These are phyloP conservation scores for Podaxis rugospora DNA, from an alignment of 768 basidiomycete genomes.

Conservation along the genomic window DNA sequence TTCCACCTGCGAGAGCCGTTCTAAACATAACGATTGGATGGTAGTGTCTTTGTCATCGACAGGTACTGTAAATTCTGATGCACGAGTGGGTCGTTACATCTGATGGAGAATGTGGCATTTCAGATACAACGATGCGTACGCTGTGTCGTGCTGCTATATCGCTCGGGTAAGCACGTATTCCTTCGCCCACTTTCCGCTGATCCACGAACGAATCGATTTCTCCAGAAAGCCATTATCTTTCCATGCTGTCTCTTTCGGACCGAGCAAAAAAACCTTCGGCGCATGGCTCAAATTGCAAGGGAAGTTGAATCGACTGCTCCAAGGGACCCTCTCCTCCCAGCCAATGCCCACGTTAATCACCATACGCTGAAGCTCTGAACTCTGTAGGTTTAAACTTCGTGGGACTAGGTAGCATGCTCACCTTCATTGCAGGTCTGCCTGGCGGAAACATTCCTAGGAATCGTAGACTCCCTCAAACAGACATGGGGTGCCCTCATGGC, in stretches of 20 bases:
- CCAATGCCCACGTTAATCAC: slow-evolving; percentile 29
- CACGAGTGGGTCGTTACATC: slow-evolving; percentile 20
- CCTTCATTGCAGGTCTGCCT: slow-evolving; percentile 38
- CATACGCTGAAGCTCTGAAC: slow-evolving; percentile 46
- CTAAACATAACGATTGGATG: not conserved
- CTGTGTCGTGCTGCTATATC: slow-evolving; percentile 37
- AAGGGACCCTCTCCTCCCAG: not conserved
- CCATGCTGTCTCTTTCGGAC: slow-evolving; percentile 56
- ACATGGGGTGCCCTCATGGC: slow-evolving; percentile 46
- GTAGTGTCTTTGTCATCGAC: slow-evolving; percentile 43
- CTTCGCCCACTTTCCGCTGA: not conserved
- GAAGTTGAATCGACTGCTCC: slow-evolving; percentile 42
- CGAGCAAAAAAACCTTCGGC: slow-evolving; percentile 25
- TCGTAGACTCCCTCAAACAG: slow-evolving; percentile 54
- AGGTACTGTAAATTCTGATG: slow-evolving; percentile 22
- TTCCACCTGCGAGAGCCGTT: slow-evolving; percentile 25
- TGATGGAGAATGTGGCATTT: slow-evolving; percentile 45
- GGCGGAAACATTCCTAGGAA: slow-evolving; percentile 52
- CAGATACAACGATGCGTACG: slow-evolving; percentile 34
- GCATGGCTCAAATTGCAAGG: slow-evolving; percentile 48
- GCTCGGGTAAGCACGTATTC: slow-evolving; percentile 31
- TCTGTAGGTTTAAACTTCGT: slow-evolving; percentile 32
- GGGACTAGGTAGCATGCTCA: not conserved
- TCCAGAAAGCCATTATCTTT: slow-evolving; percentile 51
- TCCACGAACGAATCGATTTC: not conserved